These are phyloP conservation scores for Ustilago vetiveriae DNA, from an alignment of 1,284 basidiomycete species.

Conservation along the genomic window DNA sequence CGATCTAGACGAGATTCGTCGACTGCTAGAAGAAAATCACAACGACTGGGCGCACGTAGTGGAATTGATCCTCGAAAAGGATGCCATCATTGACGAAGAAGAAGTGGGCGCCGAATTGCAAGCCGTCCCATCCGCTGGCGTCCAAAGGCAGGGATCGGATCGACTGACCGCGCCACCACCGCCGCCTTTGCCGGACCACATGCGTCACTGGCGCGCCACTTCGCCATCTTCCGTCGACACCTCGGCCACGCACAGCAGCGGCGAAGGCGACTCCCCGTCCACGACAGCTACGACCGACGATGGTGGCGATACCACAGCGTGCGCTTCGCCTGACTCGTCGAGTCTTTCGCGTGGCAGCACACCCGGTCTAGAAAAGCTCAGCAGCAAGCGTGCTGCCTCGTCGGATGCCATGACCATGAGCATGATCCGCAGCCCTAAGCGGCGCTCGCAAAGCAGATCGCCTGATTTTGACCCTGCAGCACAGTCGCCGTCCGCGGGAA, in stretches of 20 bases:
- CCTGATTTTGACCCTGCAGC: slow-evolving; percentile 21
- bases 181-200: slow-evolving; percentile 47
- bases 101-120: slow-evolving; percentile 42
- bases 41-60: slow-evolving; percentile 54
- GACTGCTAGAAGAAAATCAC: slow-evolving; percentile 34
- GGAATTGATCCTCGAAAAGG: slow-evolving; percentile 45
- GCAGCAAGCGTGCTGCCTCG: slow-evolving; percentile 53
- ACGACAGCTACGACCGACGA: slow-evolving; percentile 56
- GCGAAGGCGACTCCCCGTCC: slow-evolving; percentile 49
- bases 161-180: slow-evolving; percentile 27
- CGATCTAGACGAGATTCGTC: slow-evolving; percentile 37
- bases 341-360: slow-evolving; percentile 40
- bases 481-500: slow-evolving; percentile 3
- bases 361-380: slow-evolving; percentile 33
- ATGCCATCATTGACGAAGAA: slow-evolving; percentile 39
- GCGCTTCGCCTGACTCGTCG: slow-evolving; percentile 26
- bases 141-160: neutral
- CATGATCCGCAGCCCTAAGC: slow-evolving; percentile 54
- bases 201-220: slow-evolving; percentile 53
- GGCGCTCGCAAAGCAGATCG: slow-evolving; percentile 51
- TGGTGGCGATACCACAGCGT: slow-evolving; percentile 39
- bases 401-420: slow-evolving; percentile 50
- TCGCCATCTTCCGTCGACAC: slow-evolving; percentile 58
- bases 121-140: slow-evolving; percentile 14
- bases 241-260: slow-evolving; percentile 49